These are phyloP conservation scores for Mycena olivaceomarginata DNA, from an alignment of 768 basidiomycete genomes.

Conservation along the genomic window DNA sequence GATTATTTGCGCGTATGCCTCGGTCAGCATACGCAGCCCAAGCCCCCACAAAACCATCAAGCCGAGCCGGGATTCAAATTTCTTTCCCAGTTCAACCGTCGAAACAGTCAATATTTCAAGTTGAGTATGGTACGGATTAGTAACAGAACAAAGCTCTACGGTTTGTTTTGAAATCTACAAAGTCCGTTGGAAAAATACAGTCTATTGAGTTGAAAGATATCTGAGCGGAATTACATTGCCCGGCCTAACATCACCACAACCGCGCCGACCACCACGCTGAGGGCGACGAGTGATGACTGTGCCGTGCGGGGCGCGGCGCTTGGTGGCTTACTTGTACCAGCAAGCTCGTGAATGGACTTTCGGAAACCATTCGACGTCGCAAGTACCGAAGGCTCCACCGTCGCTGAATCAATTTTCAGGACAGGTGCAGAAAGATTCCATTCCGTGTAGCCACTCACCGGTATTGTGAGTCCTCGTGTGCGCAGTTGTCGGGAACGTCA, in stretches of 20 bases:
- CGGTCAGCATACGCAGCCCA: not conserved
- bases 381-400: not conserved
- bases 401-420: not conserved
- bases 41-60: not conserved
- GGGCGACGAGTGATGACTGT: not conserved
- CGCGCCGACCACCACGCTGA: not conserved
- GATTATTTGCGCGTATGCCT: not conserved
- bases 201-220: no score
- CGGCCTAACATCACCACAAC: slow-evolving; percentile 7
- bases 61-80: not conserved
- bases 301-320: not conserved
- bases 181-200: no score
- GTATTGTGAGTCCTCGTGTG: not conserved
- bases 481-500: slow-evolving; percentile 3
- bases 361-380: slow-evolving; percentile 11
- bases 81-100: not conserved
- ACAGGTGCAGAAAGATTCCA: no score
- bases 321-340: slow-evolving; percentile 15
- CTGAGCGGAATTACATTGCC: not conserved
- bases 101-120: not conserved
- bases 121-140: not conserved
- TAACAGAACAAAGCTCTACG: no score
- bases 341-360: not conserved
- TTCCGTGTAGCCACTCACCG: not conserved
- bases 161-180: no score